Evolutionary conservation across 331 rosid species (phyloP).

Genomic region (Cucumis variabilis): DNA sequence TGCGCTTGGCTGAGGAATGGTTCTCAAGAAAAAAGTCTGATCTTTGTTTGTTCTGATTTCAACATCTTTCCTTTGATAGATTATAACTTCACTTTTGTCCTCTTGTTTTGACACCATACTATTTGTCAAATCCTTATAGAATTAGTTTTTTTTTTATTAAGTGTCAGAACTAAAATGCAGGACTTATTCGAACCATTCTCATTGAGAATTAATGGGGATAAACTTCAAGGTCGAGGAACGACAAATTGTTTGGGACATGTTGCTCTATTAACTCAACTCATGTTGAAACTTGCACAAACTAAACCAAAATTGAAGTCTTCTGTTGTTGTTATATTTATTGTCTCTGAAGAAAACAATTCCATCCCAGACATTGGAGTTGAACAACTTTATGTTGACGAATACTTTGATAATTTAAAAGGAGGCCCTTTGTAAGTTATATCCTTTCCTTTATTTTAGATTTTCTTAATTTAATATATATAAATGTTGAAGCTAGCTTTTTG

Average conservation of each 20-base stretch:
- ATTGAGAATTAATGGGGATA: constrained; percentile 84
- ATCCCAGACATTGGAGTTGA: constrained; percentile 89
- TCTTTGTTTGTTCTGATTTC: too few relatives aligned
- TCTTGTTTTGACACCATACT: too few relatives aligned
- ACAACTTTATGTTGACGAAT: constrained; percentile 70
- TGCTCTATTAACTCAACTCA: constrained; percentile 82
- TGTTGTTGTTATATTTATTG: constrained; percentile 86
- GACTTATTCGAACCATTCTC: constrained; percentile 92
- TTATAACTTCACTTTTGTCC: too few relatives aligned
- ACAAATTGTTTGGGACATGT: constrained; percentile 97
- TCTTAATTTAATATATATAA: too few relatives aligned
- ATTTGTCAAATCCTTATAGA: too few relatives aligned
- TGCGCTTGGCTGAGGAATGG: too few relatives aligned
- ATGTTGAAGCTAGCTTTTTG: too few relatives aligned
- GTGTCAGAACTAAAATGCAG: constrained; percentile 40
- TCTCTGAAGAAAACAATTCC: constrained; percentile 89
- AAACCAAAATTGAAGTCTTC: constrained; percentile 75
- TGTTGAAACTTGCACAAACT: constrained; percentile 79
- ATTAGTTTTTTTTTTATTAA: constrained; percentile 39
- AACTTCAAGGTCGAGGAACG: constrained; percentile 92
- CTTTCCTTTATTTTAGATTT: neutral
- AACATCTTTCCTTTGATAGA: too few relatives aligned
- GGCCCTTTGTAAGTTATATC: constrained; percentile 79
- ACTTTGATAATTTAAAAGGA: too few relatives aligned
- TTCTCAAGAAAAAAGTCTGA: too few relatives aligned